phyloP scores from a whole-genome alignment of 345 rosid genomes.

The Dimocarpus longan region DNA sequence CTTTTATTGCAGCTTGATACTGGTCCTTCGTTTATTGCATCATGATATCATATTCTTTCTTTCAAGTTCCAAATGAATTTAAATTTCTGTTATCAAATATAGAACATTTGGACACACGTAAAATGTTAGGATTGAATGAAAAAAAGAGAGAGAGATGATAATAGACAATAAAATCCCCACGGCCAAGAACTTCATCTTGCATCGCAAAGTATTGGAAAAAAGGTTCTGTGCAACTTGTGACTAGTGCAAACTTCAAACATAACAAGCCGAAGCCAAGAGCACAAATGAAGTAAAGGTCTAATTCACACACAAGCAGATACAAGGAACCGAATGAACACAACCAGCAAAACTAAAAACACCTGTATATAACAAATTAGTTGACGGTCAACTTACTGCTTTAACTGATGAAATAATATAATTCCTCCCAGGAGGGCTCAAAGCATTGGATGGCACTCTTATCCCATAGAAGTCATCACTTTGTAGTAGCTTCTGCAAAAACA shows the following conservation, averaged over 20 bases:
- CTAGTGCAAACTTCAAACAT: background rate
- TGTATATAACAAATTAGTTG: background rate
- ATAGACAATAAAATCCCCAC: background rate
- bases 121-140: background rate
- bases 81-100: background rate
- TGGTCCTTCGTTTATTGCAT: background rate
- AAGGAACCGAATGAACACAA: background rate
- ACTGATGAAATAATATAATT: constrained; percentile 75
- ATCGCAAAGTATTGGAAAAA: background rate
- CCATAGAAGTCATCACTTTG: constrained; percentile 81
- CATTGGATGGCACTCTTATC: constrained; percentile 89
- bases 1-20: background rate
- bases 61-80: background rate
- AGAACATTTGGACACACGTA: background rate
- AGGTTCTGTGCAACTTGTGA: background rate
- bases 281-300: background rate
- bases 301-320: background rate
- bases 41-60: background rate
- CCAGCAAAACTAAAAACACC: background rate
- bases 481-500: constrained; percentile 62
- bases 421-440: constrained; percentile 73
- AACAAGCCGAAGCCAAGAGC: constrained; percentile 12
- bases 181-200: background rate
- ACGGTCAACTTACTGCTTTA: constrained; percentile 69
- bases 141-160: background rate